Conservation (phyloP, 768 basidiomycete species). For the Pleurotus salmoneostramineus region DNA sequence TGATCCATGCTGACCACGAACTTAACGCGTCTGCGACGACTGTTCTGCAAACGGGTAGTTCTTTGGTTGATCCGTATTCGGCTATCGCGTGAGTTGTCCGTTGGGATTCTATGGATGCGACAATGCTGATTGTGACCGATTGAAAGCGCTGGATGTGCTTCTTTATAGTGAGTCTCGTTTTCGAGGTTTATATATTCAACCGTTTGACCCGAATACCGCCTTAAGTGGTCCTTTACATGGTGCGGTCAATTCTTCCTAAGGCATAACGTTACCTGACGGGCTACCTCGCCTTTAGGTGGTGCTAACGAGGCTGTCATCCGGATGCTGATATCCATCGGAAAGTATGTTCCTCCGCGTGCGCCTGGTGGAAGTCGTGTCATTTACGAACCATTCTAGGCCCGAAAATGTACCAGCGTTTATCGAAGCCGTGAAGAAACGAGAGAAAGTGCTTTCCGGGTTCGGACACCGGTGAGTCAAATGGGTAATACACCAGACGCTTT, state of each 20-base stretch:
- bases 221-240: conserved; percentile 70
- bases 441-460: conserved; percentile 88
- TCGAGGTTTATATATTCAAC: not conserved
- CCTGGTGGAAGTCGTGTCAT: not conserved
- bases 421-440: conserved; percentile 82
- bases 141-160: conserved; percentile 76
- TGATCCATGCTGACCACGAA: conserved; percentile 89
- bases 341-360: conserved; percentile 34
- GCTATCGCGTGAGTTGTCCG: conserved; percentile 63
- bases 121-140: not conserved
- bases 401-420: conserved; percentile 83
- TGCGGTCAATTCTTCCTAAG: conserved; percentile 16
- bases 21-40: conserved; percentile 85
- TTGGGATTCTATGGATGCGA: not conserved
- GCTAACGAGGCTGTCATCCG: conserved; percentile 94
- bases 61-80: conserved; percentile 87
- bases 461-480: conserved; percentile 63
- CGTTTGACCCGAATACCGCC: not conserved
- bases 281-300: conserved; percentile 45
- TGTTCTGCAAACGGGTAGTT: conserved; percentile 84
- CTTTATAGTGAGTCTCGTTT: conserved; percentile 65
- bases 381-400: conserved; percentile 40
- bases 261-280: not conserved
- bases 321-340: conserved; percentile 87
- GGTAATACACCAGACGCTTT: not conserved